These are phyloP conservation scores for Oxytropis ochrocephala DNA, from an alignment of 306 rosid genomes.

Conservation along the genomic window DNA sequence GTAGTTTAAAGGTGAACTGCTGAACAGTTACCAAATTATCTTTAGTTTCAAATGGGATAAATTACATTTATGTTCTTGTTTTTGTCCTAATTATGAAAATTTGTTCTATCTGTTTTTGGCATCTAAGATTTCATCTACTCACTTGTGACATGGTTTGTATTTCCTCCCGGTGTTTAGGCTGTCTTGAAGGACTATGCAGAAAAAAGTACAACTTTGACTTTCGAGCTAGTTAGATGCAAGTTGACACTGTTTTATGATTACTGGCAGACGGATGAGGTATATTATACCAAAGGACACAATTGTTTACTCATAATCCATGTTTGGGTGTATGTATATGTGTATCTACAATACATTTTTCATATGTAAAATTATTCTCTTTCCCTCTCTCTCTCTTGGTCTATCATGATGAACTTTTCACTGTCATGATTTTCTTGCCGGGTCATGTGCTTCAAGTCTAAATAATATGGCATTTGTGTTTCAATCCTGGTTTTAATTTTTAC, in stretches of 20 bases:
- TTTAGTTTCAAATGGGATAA: conserved; percentile 5
- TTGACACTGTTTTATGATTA: conserved; percentile 79
- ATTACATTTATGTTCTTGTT: neutral
- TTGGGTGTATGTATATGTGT: neutral
- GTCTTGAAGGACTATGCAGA: conserved; percentile 45
- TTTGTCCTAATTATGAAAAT: neutral
- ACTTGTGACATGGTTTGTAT: conserved; percentile 11
- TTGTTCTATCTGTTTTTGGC: neutral
- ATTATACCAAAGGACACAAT: conserved; percentile 13
- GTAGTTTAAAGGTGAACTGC: conserved; percentile 9
- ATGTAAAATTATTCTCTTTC: neutral
- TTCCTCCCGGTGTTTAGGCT: conserved; percentile 39
- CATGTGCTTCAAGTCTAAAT: neutral
- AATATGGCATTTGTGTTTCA: neutral
- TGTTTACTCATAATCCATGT: neutral
- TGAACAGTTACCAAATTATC: neutral
- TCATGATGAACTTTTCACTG: neutral
- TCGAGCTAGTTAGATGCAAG: conserved; percentile 86
- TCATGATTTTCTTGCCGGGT: neutral
- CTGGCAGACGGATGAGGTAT: conserved; percentile 96
- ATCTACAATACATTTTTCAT: neutral
- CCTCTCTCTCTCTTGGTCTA: neutral
- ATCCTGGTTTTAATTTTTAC: neutral
- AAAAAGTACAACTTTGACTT: conserved; percentile 29
- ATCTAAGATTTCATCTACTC: neutral